A percentile compares a stretch with the other conserved stretches of the same genome.
These are phyloP conservation scores for Solanum rostratum DNA, from an alignment of 257 asterid genomes.

Conservation along the genomic window DNA sequence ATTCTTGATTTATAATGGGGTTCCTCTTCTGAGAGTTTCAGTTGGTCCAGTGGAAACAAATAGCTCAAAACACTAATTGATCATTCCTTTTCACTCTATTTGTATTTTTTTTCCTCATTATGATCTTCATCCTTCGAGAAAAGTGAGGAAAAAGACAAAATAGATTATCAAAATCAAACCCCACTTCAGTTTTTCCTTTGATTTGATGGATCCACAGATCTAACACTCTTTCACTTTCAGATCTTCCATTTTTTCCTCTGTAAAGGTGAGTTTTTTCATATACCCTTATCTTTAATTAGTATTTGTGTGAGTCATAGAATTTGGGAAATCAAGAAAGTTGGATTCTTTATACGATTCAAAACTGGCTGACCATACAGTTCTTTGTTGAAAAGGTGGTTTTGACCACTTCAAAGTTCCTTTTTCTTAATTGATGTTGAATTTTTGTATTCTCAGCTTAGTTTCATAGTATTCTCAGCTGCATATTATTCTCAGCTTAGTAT, in stretches of 20 bases:
- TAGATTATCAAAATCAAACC: background rate
- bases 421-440: conserved; percentile 20
- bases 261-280: conserved; percentile 26
- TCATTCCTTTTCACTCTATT: background rate
- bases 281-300: background rate
- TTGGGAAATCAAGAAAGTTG: background rate
- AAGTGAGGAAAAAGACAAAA: background rate
- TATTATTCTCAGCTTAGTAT: no score
- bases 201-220: conserved; percentile 66
- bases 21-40: conserved; percentile 41
- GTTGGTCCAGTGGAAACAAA: conserved; percentile 19
- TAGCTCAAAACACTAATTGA: conserved; percentile 11
- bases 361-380: conserved; percentile 19
- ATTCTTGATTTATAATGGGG: conserved; percentile 59
- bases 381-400: conserved; percentile 18
- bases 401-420: conserved; percentile 15
- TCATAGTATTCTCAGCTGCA: background rate
- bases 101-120: conserved; percentile 2
- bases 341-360: conserved; percentile 3
- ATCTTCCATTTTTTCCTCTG: conserved; percentile 21
- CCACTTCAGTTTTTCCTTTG: background rate
- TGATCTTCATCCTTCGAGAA: conserved; percentile 14
- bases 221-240: conserved; percentile 39
- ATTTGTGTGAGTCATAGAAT: background rate
- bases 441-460: conserved; percentile 1